Base-by-base conservation (phyloP, 2,329 filamentous ascomycete genomes). In the Penicillium sp. region DNA sequence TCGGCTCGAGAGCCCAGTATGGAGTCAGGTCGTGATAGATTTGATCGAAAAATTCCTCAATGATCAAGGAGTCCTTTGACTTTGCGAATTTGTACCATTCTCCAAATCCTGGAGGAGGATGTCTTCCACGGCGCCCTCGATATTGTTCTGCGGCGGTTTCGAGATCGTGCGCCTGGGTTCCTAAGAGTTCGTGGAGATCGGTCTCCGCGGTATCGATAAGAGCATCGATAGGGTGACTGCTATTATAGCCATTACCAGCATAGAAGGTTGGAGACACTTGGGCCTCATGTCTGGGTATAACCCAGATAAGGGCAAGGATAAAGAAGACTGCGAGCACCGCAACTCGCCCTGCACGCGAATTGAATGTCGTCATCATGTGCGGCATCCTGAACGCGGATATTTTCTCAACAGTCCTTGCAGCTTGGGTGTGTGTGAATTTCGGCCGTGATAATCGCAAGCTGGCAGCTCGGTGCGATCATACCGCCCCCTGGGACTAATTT, bases 1-100 rank as follows among this genome's bases (percentile, higher is more conserved):
- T 66, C 4, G 80, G 70, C 4, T 72, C 60, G 1, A 81, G 55
- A 6, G 72, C 79, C 80, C 81, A 82, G 60, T 80, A 82, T 0
- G 80, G 79, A 29, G 68, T 71, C 27, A 82, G 50, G 54, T 82
- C 80, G 55, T 78, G 65, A 63, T 82, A 80, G 10, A 82, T 79
- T 57, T 78, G 78, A 57, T 82, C 79, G 61, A 80, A 82, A 59
- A 81, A 78, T 7, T 79, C 76, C 62, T 82, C 80, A 5, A 82
- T 68, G 1, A 82, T 70, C 31, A 81, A 38, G 1, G 77, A 74
- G 50, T 76, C 67, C 45, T 76, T 66, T 11, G 71, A 68, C 33
- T 71, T 65, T 8, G 81, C 80, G 62, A 74, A 81, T 5, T 72
- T 58, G 60, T 73, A 78, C 81, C 81, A 82, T 38, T 66, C 58